These are phyloP conservation scores for Coniochaeta sp. DNA, from an alignment of 2,329 filamentous ascomycete species.

Conservation along the genomic window DNA sequence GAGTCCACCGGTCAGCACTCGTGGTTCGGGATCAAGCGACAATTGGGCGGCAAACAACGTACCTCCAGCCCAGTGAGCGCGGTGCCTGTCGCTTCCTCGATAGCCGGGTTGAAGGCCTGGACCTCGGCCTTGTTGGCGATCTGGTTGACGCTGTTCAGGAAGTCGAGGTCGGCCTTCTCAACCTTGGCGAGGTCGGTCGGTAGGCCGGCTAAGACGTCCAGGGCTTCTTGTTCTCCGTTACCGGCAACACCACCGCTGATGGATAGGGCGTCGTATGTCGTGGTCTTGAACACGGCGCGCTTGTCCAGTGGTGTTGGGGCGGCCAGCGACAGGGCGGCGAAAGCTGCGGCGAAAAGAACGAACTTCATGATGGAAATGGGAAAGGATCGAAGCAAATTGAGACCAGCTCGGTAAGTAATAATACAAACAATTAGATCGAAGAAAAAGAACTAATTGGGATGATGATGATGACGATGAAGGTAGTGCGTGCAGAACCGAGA, in stretches of 20 bases:
- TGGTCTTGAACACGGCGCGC: slow-evolving; percentile 19
- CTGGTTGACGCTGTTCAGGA: slow-evolving; percentile 33
- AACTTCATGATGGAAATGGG: background rate
- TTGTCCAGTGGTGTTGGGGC: slow-evolving; percentile 15
- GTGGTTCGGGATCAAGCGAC: slow-evolving; percentile 1
- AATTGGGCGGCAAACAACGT: background rate
- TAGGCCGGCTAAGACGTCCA: slow-evolving; percentile 20
- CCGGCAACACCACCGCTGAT: slow-evolving; percentile 28
- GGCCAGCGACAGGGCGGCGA: slow-evolving; percentile 11
- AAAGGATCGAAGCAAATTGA: background rate
- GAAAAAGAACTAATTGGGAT: too few relatives aligned
- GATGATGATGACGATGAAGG: too few relatives aligned
- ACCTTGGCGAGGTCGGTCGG: slow-evolving; percentile 28
- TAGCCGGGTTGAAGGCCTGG: slow-evolving; percentile 37
- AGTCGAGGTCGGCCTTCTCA: slow-evolving; percentile 29
- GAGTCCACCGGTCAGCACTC: background rate
- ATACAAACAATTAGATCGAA: background rate
- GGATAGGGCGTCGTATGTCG: slow-evolving; percentile 27
- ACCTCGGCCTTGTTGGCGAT: slow-evolving; percentile 38
- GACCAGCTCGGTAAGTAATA: background rate
- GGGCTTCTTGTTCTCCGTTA: slow-evolving; percentile 24
- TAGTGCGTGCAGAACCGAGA: background rate
- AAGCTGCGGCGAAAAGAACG: slow-evolving; percentile 9
- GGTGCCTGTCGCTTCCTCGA: slow-evolving; percentile 29
- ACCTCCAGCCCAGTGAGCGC: slow-evolving; percentile 28